Evolutionary conservation across 169 alveolate genomes (phyloP).

Genomic region (Plasmodium falciparum): DNA sequence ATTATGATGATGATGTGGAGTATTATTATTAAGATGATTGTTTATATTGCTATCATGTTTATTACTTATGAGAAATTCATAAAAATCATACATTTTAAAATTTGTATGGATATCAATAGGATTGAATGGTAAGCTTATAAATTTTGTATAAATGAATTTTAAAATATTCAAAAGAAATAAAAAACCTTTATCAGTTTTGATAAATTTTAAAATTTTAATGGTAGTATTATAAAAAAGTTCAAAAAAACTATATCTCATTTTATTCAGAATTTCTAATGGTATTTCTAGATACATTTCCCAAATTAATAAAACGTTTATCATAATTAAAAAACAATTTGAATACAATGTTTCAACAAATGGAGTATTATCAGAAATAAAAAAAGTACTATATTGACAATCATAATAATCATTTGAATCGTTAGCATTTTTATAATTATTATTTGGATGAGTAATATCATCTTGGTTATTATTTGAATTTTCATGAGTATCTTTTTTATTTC

Average conservation of each 20-base stretch:
- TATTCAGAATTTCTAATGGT: slow-evolving; percentile 54
- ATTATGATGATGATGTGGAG: background rate
- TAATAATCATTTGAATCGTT: too few species aligned
- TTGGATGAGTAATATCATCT: too few species aligned
- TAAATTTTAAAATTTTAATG: slow-evolving; percentile 60
- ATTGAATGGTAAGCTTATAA: slow-evolving; percentile 68
- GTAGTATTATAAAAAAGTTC: slow-evolving; percentile 74
- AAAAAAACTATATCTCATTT: slow-evolving; percentile 76
- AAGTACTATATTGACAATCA: background rate
- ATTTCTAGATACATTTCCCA: slow-evolving; percentile 74
- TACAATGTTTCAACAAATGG: slow-evolving; percentile 56
- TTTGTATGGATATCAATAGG: slow-evolving; percentile 64
- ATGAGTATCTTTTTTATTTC: background rate
- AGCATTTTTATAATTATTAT: too few species aligned
- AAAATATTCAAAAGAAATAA: slow-evolving; percentile 56
- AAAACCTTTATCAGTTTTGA: slow-evolving; percentile 40
- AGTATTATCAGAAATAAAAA: slow-evolving; percentile 48
- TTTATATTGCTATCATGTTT: too few species aligned
- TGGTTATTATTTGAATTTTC: too few species aligned
- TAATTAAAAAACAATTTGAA: slow-evolving; percentile 43
- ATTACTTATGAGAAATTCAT: slow-evolving; percentile 39
- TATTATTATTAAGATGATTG: background rate
- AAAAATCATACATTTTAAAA: slow-evolving; percentile 49
- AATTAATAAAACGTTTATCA: slow-evolving; percentile 47
- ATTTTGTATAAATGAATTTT: slow-evolving; percentile 48